These are phyloP conservation scores for Oenanthe javanica DNA, from an alignment of 140 eudicot species.

Conservation along the genomic window DNA sequence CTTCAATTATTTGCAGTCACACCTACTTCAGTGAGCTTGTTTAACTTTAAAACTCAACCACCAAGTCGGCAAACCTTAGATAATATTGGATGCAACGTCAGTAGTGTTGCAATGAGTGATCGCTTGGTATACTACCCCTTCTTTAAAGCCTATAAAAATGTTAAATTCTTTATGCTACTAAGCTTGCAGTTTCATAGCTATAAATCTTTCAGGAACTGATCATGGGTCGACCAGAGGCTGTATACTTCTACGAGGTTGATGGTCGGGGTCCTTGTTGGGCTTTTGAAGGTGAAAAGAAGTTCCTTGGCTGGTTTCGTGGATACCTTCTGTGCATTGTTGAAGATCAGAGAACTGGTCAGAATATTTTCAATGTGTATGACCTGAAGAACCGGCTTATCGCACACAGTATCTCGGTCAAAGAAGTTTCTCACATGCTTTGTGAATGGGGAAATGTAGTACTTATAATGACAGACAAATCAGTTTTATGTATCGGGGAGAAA, in stretches of 20 bases:
- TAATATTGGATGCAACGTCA: constrained; percentile 58
- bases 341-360: constrained; percentile 69
- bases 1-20: constrained; percentile 85
- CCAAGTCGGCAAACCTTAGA: constrained; percentile 76
- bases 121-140: constrained; percentile 54
- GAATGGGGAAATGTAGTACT: constrained; percentile 98
- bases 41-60: constrained; percentile 72
- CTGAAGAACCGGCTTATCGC: constrained; percentile 87
- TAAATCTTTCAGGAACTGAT: constrained; percentile 61
- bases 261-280: constrained; percentile 99
- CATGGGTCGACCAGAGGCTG: constrained; percentile 95
- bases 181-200: constrained; percentile 2
- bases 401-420: constrained; percentile 59
- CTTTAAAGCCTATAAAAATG: neutral
- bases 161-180: neutral
- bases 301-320: constrained; percentile 96
- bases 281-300: constrained; percentile 91
- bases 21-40: constrained; percentile 84
- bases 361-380: constrained; percentile 80
- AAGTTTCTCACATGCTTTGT: constrained; percentile 89
- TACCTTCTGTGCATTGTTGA: constrained; percentile 78
- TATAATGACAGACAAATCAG: constrained; percentile 71
- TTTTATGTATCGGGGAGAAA: constrained; percentile 79
- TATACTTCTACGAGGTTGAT: constrained; percentile 85
- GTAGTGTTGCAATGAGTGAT: constrained; percentile 86